Evolutionary conservation across 345 rosid species (phyloP).

Genomic region (Populus tremula): DNA sequence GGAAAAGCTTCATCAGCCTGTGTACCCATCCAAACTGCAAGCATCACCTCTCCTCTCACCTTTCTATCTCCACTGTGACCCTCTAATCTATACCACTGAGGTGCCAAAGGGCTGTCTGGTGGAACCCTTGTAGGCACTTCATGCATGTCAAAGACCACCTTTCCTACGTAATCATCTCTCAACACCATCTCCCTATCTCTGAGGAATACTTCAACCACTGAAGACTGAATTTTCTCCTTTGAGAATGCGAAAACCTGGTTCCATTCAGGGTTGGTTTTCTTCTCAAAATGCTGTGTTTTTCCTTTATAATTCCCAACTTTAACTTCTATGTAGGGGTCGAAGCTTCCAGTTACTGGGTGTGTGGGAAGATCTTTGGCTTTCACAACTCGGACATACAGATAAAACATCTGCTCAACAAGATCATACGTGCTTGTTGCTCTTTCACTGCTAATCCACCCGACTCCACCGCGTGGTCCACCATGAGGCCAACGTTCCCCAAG

Average conservation of each 20-base stretch:
- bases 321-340: constrained; percentile 33
- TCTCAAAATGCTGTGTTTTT: constrained; percentile 31
- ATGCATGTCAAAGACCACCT: constrained; percentile 30
- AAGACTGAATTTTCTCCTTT: constrained; percentile 32
- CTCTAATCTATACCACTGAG: constrained; percentile 34
- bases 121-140: constrained; percentile 37
- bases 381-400: constrained; percentile 30
- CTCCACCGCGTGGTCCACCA: constrained; percentile 29
- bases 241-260: constrained; percentile 35
- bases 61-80: constrained; percentile 13
- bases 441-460: constrained; percentile 33
- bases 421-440: constrained; percentile 37
- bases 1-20: constrained; percentile 38
- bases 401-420: constrained; percentile 36
- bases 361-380: constrained; percentile 33
- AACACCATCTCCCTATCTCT: constrained; percentile 23
- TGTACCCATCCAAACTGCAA: constrained; percentile 39
- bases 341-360: constrained; percentile 26
- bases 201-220: constrained; percentile 23
- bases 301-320: constrained; percentile 33
- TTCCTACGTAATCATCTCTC: constrained; percentile 31
- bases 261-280: constrained; percentile 35
- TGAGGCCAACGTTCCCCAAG: constrained; percentile 97
- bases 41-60: constrained; percentile 30
- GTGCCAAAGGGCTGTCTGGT: constrained; percentile 35